phyloP scores from a whole-genome alignment of 2,329 filamentous ascomycete genomes.

The Blumeriella jaapii region DNA sequence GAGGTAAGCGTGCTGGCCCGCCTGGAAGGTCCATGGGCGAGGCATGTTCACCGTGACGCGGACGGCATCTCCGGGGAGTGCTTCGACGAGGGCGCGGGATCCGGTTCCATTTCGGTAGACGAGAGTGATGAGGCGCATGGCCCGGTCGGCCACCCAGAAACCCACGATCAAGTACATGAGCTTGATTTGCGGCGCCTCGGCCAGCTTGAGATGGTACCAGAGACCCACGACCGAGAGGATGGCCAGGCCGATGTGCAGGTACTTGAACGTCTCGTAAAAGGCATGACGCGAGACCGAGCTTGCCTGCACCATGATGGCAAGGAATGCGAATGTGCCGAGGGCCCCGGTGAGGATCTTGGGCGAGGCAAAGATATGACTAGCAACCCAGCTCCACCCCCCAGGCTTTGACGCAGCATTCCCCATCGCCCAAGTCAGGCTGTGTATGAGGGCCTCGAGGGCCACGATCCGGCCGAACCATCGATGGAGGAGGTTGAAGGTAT shows the following conservation, averaged over 20 bases:
- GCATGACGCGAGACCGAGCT: slow-evolving; percentile 62
- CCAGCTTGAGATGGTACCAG: slow-evolving; percentile 54
- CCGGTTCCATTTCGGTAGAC: slow-evolving; percentile 55
- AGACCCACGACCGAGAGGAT: slow-evolving; percentile 48
- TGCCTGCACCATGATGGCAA: slow-evolving; percentile 55
- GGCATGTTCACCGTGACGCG: slow-evolving; percentile 64
- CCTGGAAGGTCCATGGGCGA: slow-evolving; percentile 63
- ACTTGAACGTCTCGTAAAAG: slow-evolving; percentile 69
- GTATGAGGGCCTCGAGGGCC: slow-evolving; percentile 54
- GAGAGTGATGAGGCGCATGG: slow-evolving; percentile 45
- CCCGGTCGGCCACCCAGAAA: slow-evolving; percentile 58
- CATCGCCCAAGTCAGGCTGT: slow-evolving; percentile 49
- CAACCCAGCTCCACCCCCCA: no score
- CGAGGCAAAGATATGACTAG: neutral
- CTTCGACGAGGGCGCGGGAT: slow-evolving; percentile 59
- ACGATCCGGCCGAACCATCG: slow-evolving; percentile 72
- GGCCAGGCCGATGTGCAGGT: slow-evolving; percentile 56
- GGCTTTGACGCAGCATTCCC: slow-evolving; percentile 30
- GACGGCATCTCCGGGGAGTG: slow-evolving; percentile 63
- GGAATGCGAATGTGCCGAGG: slow-evolving; percentile 40
- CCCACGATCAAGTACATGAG: slow-evolving; percentile 50
- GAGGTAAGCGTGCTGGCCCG: slow-evolving; percentile 69
- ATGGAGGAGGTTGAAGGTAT: slow-evolving; percentile 73
- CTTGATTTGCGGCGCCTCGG: slow-evolving; percentile 41
- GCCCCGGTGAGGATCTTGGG: slow-evolving; percentile 27